A percentile compares a stretch with the other conserved stretches of the same genome.
phyloP scores from a whole-genome alignment of 2,329 filamentous ascomycete genomes.

The Fusarium hainanense region DNA sequence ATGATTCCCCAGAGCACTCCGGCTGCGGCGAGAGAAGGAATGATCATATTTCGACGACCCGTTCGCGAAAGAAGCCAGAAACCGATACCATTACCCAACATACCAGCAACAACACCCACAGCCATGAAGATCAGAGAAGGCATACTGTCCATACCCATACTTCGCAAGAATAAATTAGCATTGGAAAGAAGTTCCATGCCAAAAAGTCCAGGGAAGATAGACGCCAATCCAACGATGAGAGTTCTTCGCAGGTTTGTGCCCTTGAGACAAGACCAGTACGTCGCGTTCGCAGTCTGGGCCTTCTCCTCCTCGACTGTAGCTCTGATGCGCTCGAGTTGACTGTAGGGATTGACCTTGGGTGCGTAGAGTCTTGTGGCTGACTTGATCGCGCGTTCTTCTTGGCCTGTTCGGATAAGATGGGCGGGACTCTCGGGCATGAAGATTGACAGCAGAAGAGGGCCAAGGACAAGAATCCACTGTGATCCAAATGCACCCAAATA shows the following conservation, averaged over 20 bases:
- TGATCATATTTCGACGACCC: constrained; percentile 54
- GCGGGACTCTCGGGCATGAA: constrained; percentile 47
- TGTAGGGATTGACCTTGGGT: constrained; percentile 27
- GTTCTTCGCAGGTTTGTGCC: constrained; percentile 54
- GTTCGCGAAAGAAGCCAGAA: constrained; percentile 58
- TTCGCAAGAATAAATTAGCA: constrained; percentile 54
- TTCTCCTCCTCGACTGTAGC: constrained; percentile 56
- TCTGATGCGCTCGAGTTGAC: constrained; percentile 33
- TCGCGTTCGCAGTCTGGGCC: constrained; percentile 41
- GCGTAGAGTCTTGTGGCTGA: constrained; percentile 38
- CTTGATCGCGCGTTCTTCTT: constrained; percentile 29
- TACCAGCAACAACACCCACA: constrained; percentile 57
- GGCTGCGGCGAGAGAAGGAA: constrained; percentile 49
- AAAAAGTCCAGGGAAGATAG: constrained; percentile 55
- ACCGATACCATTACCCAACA: constrained; percentile 57
- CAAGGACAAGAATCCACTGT: constrained; percentile 39
- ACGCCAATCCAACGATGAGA: constrained; percentile 53
- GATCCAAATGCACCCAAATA: constrained; percentile 46
- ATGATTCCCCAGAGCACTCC: constrained; percentile 57
- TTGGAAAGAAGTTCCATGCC: constrained; percentile 57
- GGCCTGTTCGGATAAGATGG: constrained; percentile 34
- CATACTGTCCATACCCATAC: constrained; percentile 46
- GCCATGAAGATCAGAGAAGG: constrained; percentile 58
- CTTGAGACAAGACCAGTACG: constrained; percentile 57
- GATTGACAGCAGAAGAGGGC: constrained; percentile 39